Conservation (phyloP, 805 yeast genomes). For the Candida boleticola region DNA sequence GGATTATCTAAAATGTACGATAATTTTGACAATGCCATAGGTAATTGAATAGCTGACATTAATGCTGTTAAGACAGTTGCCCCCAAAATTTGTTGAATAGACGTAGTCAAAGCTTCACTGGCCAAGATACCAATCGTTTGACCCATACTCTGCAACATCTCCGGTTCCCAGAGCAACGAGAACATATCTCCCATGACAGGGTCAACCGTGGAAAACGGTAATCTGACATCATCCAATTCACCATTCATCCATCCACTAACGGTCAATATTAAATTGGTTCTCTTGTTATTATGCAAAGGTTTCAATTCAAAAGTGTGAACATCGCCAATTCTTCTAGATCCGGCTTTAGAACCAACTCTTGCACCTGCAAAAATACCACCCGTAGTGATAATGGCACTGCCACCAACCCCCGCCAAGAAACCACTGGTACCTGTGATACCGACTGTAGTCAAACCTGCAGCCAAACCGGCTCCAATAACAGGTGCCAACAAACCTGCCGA, state of each 20-base stretch:
- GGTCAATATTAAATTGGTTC: slow-evolving; percentile 83
- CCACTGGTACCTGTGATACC: slow-evolving; percentile 94
- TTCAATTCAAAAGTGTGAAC: slow-evolving; percentile 92
- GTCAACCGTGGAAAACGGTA: slow-evolving; percentile 94
- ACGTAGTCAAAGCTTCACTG: slow-evolving; percentile 86
- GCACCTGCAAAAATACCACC: slow-evolving; percentile 93
- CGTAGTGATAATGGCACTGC: slow-evolving; percentile 89
- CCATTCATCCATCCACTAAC: slow-evolving; percentile 99
- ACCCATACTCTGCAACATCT: slow-evolving; percentile 92
- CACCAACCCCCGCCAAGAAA: slow-evolving; percentile 94
- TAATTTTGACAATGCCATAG: slow-evolving; percentile 85
- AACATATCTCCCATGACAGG: slow-evolving; percentile 97
- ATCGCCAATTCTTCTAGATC: slow-evolving; percentile 82
- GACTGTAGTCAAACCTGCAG: slow-evolving; percentile 93
- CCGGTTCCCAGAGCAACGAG: slow-evolving; percentile 96
- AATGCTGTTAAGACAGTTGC: slow-evolving; percentile 84
- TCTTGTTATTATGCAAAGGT: slow-evolving; percentile 86
- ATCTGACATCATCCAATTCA: slow-evolving; percentile 88
- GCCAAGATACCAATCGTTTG: slow-evolving; percentile 93
- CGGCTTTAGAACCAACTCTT: slow-evolving; percentile 79
- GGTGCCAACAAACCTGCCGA: slow-evolving; percentile 97
- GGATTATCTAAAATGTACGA: slow-evolving; percentile 93
- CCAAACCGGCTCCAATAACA: slow-evolving; percentile 96
- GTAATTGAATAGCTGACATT: slow-evolving; percentile 90
- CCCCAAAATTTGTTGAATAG: slow-evolving; percentile 93